Percentiles rank a stretch among this genome's conserved stretches.
Conservation (phyloP, 2,329 filamentous ascomycete genomes). For the Aspergillus aculeatinus region DNA sequence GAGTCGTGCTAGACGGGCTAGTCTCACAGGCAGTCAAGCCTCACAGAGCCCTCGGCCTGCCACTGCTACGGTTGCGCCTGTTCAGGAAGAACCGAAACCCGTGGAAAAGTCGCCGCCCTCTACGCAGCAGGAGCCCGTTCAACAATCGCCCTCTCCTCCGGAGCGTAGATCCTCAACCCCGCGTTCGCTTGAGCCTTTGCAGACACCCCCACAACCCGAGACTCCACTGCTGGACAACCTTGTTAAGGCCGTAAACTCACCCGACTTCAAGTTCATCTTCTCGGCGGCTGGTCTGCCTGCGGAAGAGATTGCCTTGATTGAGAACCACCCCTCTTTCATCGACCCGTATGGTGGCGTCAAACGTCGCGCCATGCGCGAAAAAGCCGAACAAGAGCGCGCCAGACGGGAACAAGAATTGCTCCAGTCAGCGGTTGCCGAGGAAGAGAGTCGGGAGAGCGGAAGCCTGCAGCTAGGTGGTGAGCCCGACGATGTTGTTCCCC, state of each 20-base stretch:
- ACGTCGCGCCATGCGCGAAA: conserved; percentile 73
- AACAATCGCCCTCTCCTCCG: conserved; percentile 25
- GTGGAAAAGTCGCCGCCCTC: conserved; percentile 31
- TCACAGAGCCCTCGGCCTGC: conserved; percentile 73
- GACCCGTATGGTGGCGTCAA: conserved; percentile 80
- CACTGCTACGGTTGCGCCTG: conserved; percentile 44
- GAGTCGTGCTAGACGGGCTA: conserved; percentile 66
- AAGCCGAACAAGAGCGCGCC: conserved; percentile 60
- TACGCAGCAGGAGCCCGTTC: conserved; percentile 21
- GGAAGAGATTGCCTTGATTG: conserved; percentile 53
- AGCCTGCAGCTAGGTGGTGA: conserved; percentile 90
- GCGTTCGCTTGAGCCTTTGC: conserved; percentile 21
- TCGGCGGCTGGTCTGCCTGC: conserved; percentile 46
- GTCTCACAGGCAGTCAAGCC: conserved; percentile 76
- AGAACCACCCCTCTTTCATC: conserved; percentile 72
- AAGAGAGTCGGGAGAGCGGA: conserved; percentile 77
- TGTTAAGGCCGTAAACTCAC: conserved; percentile 49
- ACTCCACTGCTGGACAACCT: conserved; percentile 41
- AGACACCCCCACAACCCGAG: conserved; percentile 24
- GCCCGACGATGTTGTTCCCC: conserved; percentile 72
- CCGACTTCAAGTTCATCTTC: conserved; percentile 56
- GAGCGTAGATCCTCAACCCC: conserved; percentile 21
- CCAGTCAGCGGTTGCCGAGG: conserved; percentile 54
- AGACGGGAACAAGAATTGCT: conserved; percentile 56
- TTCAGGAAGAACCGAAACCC: conserved; percentile 36